These are phyloP conservation scores for Aspergillus haitiensis DNA, from an alignment of 495 filamentous ascomycete species.

Conservation along the genomic window DNA sequence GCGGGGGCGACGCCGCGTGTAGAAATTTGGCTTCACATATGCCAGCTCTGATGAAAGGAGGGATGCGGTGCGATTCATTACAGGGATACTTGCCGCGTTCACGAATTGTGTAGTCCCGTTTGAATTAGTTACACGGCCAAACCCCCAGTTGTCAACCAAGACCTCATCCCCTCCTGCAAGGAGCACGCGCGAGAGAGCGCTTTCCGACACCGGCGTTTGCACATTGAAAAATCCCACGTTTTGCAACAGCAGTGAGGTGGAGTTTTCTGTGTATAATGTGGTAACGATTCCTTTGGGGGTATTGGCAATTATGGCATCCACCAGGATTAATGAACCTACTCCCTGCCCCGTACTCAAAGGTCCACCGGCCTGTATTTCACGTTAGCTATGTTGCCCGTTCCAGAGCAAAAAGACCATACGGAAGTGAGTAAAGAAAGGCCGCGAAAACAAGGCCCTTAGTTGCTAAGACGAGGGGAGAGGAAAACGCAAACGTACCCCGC, in stretches of 20 bases:
- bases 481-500: too few relatives aligned
- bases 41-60: too few relatives aligned
- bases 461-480: too few relatives aligned
- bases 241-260: constrained; percentile 25
- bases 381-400: too few relatives aligned
- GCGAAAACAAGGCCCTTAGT: neutral
- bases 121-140: constrained; percentile 19
- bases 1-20: constrained; percentile 24
- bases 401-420: too few relatives aligned
- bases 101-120: constrained; percentile 5
- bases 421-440: too few relatives aligned
- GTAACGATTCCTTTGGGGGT: constrained; percentile 62
- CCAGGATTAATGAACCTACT: constrained; percentile 66
- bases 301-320: constrained; percentile 65
- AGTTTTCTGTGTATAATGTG: constrained; percentile 25
- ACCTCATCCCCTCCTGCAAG: constrained; percentile 40
- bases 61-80: constrained; percentile 14
- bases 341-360: constrained; percentile 37
- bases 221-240: constrained; percentile 24
- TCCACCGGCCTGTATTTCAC: constrained; percentile 27
- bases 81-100: constrained; percentile 11
- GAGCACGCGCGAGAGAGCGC: neutral
- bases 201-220: constrained; percentile 13
- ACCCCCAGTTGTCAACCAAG: constrained; percentile 50
- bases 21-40: too few relatives aligned